Conservation (phyloP, 306 rosid species). For the Fragaria iinumae region DNA sequence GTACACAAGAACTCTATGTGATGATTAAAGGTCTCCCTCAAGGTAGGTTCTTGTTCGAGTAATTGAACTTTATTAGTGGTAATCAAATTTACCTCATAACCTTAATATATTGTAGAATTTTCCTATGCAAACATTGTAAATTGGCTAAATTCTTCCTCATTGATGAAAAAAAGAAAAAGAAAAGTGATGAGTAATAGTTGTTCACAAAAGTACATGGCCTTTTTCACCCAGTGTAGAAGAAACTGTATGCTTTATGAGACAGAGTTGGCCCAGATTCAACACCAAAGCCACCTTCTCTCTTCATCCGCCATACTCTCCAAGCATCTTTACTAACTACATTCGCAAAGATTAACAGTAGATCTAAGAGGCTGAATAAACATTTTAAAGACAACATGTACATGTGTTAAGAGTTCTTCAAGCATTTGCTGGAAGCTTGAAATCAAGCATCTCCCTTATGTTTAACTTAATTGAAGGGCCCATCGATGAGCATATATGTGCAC, state of each 20-base stretch:
- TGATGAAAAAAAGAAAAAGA: not conserved
- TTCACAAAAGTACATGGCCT: constrained; percentile 41
- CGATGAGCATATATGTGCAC: constrained; percentile 88
- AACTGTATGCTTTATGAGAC: constrained; percentile 34
- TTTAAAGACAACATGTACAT: constrained; percentile 54
- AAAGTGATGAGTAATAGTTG: constrained; percentile 29
- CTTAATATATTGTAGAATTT: too few species aligned
- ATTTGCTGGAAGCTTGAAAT: constrained; percentile 58
- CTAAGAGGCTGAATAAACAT: constrained; percentile 33
- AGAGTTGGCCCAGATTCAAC: constrained; percentile 24
- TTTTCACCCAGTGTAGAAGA: constrained; percentile 44
- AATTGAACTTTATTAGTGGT: too few species aligned
- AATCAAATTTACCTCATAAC: too few species aligned
- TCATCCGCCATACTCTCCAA: constrained; percentile 43
- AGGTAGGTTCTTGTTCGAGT: too few species aligned
- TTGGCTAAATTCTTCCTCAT: not conserved
- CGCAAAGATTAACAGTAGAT: constrained; percentile 36
- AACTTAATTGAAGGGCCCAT: constrained; percentile 96
- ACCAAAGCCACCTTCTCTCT: constrained; percentile 26
- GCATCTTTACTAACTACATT: constrained; percentile 38
- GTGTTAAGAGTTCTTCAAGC: constrained; percentile 33
- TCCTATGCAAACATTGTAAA: not conserved
- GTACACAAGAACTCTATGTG: too few species aligned
- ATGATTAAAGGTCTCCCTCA: too few species aligned
- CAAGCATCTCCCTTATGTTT: constrained; percentile 88